Evolutionary conservation across 1,284 basidiomycete genomes (phyloP).

Genomic region (Trichosporon sp.): DNA sequence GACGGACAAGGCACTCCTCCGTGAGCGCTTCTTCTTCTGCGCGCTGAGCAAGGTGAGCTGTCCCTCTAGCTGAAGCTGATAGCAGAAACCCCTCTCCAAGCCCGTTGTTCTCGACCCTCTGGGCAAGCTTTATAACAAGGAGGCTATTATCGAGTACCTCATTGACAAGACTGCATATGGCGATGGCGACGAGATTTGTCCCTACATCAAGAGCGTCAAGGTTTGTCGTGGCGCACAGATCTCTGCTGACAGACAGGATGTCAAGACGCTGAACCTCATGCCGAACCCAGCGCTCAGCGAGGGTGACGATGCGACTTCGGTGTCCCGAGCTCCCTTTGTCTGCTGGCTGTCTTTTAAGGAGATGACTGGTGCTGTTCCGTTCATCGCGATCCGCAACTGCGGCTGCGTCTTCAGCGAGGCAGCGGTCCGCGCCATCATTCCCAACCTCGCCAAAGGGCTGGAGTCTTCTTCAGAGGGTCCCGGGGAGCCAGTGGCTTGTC

Average conservation of each 20-base stretch:
- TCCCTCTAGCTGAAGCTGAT: neutral
- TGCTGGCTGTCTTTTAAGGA: constrained; percentile 88
- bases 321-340: constrained; percentile 69
- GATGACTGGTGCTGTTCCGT: constrained; percentile 87
- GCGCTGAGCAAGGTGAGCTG: constrained; percentile 80
- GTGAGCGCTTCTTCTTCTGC: constrained; percentile 87
- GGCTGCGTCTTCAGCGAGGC: constrained; percentile 67
- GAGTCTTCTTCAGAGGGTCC: constrained; percentile 20
- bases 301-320: constrained; percentile 45
- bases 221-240: constrained; percentile 58
- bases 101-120: constrained; percentile 85
- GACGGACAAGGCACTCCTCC: constrained; percentile 78
- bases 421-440: constrained; percentile 47
- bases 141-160: constrained; percentile 82
- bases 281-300: constrained; percentile 63
- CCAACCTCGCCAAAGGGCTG: constrained; percentile 39
- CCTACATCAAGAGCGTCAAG: constrained; percentile 83
- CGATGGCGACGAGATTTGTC: constrained; percentile 80
- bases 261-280: constrained; percentile 77
- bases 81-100: constrained; percentile 74
- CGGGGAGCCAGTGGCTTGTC: constrained; percentile 44
- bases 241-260: constrained; percentile 64
- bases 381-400: constrained; percentile 80
- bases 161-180: constrained; percentile 74
- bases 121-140: constrained; percentile 93